phyloP scores from a whole-genome alignment of 768 basidiomycete genomes.

The Gloeophyllum trabeum region DNA sequence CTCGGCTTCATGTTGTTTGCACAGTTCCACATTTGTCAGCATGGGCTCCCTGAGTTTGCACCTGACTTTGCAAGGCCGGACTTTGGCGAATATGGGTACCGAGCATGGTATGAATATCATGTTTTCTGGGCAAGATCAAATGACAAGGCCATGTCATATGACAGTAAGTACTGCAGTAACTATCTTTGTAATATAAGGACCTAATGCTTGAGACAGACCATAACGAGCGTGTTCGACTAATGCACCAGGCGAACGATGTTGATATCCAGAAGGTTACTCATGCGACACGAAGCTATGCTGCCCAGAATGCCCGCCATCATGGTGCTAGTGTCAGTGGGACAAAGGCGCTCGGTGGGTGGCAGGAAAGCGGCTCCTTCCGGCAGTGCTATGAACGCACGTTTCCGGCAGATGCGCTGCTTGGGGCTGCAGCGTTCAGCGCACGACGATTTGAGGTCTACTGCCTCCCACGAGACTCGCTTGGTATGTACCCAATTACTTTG shows the following conservation, averaged over 20 bases:
- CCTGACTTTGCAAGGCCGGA: constrained; percentile 16
- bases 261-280: constrained; percentile 20
- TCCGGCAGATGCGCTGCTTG: constrained; percentile 18
- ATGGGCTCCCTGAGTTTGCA: constrained; percentile 11
- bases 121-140: constrained; percentile 13
- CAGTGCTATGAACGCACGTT: constrained; percentile 18
- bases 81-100: constrained; percentile 15
- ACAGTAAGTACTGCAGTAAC: constrained; percentile 13
- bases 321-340: constrained; percentile 15
- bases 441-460: constrained; percentile 15
- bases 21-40: constrained; percentile 17
- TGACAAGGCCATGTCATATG: constrained; percentile 15
- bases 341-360: constrained; percentile 23
- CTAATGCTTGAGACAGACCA: constrained; percentile 13
- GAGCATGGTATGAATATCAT: constrained; percentile 17
- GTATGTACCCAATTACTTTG: constrained; percentile 11
- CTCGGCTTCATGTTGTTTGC: constrained; percentile 17
- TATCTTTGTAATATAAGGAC: not conserved
- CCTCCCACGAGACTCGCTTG: constrained; percentile 9
- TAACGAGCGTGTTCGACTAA: constrained; percentile 12
- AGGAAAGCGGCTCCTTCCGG: constrained; percentile 13
- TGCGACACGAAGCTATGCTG: constrained; percentile 17
- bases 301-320: constrained; percentile 17
- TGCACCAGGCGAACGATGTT: constrained; percentile 15
- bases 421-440: constrained; percentile 19